A percentile compares a stretch with the other conserved stretches of the same genome.
phyloP scores from a whole-genome alignment of 2,329 filamentous ascomycete genomes.

The Acephala macrosclerotiorum region DNA sequence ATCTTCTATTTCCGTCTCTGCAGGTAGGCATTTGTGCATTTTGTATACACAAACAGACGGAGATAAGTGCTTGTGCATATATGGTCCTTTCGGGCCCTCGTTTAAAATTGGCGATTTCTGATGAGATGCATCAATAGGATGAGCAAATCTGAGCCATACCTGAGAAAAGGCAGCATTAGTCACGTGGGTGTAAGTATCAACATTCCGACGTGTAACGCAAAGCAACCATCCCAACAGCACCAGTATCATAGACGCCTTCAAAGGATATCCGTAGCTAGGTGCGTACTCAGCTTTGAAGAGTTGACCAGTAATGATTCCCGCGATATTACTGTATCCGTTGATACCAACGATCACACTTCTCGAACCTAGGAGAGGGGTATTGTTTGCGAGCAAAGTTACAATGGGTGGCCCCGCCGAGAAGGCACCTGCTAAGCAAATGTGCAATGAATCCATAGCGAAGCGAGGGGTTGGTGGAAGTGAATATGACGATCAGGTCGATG shows the following conservation, averaged over 20 bases:
- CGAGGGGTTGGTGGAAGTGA: background rate
- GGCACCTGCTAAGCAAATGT: slow-evolving; percentile 4
- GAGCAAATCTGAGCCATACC: no score
- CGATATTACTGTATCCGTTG: slow-evolving; percentile 12
- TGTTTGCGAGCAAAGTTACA: slow-evolving; percentile 1
- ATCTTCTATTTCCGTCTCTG: no score
- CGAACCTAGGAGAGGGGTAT: slow-evolving; percentile 1
- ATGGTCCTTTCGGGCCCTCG: no score
- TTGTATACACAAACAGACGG: no score
- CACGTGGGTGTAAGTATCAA: no score
- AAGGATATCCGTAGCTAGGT: background rate
- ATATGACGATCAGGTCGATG: slow-evolving; percentile 7
- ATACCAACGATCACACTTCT: slow-evolving; percentile 8
- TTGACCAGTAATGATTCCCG: slow-evolving; percentile 5
- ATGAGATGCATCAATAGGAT: no score
- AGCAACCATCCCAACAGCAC: background rate
- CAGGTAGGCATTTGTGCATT: no score
- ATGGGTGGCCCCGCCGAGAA: background rate
- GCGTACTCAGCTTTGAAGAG: slow-evolving; percentile 1
- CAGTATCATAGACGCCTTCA: slow-evolving; percentile 3
- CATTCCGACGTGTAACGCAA: no score
- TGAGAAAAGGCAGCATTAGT: no score
- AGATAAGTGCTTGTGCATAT: no score
- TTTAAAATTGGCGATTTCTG: no score
- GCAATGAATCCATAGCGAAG: slow-evolving; percentile 8